These are phyloP conservation scores for Lachancea cidri DNA, from an alignment of 805 yeast genomes.

Conservation along the genomic window DNA sequence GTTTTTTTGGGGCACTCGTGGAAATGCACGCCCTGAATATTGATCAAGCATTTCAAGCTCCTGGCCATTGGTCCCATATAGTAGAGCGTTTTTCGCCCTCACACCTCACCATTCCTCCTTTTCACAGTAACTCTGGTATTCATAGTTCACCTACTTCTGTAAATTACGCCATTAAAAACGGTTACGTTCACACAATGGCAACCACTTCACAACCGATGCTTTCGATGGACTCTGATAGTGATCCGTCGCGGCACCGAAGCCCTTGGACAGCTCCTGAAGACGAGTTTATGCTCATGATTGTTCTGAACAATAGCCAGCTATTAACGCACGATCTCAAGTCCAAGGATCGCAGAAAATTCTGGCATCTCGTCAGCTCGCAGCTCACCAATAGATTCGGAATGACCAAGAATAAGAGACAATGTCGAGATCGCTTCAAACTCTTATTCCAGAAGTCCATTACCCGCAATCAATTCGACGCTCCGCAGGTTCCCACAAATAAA, in stretches of 20 bases:
- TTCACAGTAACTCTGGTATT: no score
- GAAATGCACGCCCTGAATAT: no score
- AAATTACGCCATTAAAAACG: no score
- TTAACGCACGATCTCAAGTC: not conserved
- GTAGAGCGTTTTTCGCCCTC: no score
- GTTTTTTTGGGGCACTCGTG: no score
- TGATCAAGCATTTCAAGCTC: no score
- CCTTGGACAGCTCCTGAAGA: constrained; percentile 1
- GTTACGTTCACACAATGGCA: no score
- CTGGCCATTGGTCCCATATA: no score
- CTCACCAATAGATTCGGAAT: not conserved
- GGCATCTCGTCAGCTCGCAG: constrained; percentile 6
- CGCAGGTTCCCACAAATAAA: constrained; percentile 1
- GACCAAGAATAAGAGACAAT: constrained; percentile 8
- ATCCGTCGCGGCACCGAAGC: not conserved
- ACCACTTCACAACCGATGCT: no score
- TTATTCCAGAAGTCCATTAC: constrained; percentile 4
- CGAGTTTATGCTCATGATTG: constrained; percentile 3
- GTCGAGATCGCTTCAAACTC: constrained; percentile 7
- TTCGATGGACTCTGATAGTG: not conserved
- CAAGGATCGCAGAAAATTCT: constrained; percentile 4
- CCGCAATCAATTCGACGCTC: constrained; percentile 2
- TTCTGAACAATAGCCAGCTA: constrained; percentile 2
- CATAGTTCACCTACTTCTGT: no score
- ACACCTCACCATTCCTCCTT: no score